These are phyloP conservation scores for Mesembryanthemum crystallinum DNA, from an alignment of 148 eudicot species.

Conservation along the genomic window DNA sequence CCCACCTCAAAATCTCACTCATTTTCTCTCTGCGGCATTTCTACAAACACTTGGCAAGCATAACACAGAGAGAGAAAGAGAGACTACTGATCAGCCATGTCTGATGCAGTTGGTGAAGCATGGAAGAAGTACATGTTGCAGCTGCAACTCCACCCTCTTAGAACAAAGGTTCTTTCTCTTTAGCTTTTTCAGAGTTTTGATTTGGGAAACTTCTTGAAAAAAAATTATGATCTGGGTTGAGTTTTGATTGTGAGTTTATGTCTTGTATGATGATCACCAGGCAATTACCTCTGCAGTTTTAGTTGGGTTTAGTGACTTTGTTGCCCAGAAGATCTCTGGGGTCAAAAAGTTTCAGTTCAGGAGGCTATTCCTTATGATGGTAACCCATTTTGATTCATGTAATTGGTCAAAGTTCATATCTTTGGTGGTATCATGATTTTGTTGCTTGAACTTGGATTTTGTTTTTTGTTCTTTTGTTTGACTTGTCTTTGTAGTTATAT, in stretches of 20 bases:
- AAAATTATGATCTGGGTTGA: slow-evolving; percentile 20
- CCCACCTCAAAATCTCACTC: too few species aligned
- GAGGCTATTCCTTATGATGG: slow-evolving; percentile 53
- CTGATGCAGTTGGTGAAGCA: slow-evolving; percentile 43
- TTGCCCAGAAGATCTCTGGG: slow-evolving; percentile 66
- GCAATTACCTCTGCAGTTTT: slow-evolving; percentile 58
- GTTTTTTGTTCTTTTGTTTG: neutral
- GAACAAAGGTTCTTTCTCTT: slow-evolving; percentile 46
- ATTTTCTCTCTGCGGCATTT: neutral
- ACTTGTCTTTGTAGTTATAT: slow-evolving; percentile 42
- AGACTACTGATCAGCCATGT: slow-evolving; percentile 32
- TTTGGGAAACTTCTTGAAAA: neutral
- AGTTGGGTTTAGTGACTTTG: slow-evolving; percentile 51
- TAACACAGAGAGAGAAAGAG: neutral
- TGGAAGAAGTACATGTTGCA: slow-evolving; percentile 54
- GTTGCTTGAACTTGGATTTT: neutral
- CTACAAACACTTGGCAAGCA: slow-evolving; percentile 7
- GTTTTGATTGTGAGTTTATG: slow-evolving; percentile 12
- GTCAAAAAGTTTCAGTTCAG: slow-evolving; percentile 45
- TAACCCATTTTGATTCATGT: slow-evolving; percentile 17
- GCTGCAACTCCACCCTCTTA: slow-evolving; percentile 52
- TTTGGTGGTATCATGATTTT: neutral
- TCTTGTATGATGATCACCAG: slow-evolving; percentile 26
- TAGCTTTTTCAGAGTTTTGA: neutral
- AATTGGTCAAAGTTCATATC: neutral